Evolutionary conservation across 345 rosid genomes (phyloP).

Genomic region (Gossypium turneri): DNA sequence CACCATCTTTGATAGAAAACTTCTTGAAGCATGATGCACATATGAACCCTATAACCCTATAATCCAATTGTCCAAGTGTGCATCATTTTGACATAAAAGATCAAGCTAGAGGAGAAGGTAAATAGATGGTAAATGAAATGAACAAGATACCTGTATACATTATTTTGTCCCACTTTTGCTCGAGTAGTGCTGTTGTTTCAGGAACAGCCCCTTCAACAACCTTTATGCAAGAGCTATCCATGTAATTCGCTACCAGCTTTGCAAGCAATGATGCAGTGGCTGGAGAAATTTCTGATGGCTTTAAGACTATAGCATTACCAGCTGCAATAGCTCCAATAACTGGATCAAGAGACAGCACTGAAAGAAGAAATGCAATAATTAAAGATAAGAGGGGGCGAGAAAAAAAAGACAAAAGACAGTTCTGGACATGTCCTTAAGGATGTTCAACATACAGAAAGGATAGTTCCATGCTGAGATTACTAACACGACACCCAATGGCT

Average conservation of each 20-base stretch:
- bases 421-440: neutral
- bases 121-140: slow-evolving; percentile 1
- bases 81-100: neutral
- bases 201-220: slow-evolving; percentile 85
- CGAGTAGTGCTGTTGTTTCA: slow-evolving; percentile 73
- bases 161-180: slow-evolving; percentile 98
- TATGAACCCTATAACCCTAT: neutral
- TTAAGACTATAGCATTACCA: slow-evolving; percentile 81
- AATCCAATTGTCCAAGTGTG: neutral
- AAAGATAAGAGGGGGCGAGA: neutral
- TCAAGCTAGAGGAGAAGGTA: neutral
- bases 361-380: slow-evolving; percentile 8
- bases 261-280: slow-evolving; percentile 69
- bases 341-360: slow-evolving; percentile 92
- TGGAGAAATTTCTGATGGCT: slow-evolving; percentile 92
- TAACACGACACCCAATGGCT: slow-evolving; percentile 88
- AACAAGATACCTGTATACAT: slow-evolving; percentile 72
- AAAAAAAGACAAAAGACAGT: neutral
- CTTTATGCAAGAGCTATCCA: slow-evolving; percentile 63
- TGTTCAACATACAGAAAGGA: slow-evolving; percentile 65
- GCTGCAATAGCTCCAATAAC: slow-evolving; percentile 93
- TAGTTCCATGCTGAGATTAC: slow-evolving; percentile 96
- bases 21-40: neutral
- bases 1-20: neutral
- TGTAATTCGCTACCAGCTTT: slow-evolving; percentile 56